These are phyloP conservation scores for Rhodotorula sp. DNA, from an alignment of 1,284 basidiomycete genomes.

Conservation along the genomic window DNA sequence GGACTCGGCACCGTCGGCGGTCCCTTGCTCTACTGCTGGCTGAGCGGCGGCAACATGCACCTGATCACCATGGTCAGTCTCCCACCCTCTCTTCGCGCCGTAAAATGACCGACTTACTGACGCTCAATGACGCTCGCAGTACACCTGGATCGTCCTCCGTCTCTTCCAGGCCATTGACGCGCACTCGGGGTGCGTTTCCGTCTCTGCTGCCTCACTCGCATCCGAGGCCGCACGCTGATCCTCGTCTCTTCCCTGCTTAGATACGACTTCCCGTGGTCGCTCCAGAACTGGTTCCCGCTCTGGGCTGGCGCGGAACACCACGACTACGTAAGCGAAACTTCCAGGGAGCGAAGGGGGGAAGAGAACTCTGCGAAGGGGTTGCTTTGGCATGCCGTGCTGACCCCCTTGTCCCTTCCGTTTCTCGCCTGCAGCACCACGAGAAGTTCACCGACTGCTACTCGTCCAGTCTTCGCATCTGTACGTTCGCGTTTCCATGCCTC, in stretches of 20 bases:
- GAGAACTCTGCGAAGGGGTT: too few relatives aligned
- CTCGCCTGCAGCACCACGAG: constrained; percentile 36
- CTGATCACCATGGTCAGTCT: constrained; percentile 69
- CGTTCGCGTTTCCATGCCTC: neutral
- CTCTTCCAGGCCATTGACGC: constrained; percentile 98
- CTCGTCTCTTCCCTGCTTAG: neutral
- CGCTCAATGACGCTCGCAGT: constrained; percentile 14
- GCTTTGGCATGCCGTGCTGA: too few relatives aligned
- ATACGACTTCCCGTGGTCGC: constrained; percentile 94
- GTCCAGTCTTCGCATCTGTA: constrained; percentile 41
- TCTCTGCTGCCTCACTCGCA: too few relatives aligned
- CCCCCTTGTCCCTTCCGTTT: too few relatives aligned
- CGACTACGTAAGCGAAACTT: constrained; percentile 46
- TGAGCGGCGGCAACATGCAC: constrained; percentile 66
- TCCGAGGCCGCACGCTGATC: neutral
- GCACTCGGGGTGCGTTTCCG: constrained; percentile 66
- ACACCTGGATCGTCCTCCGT: constrained; percentile 84
- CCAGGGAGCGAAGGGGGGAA: neutral
- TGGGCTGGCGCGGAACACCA: constrained; percentile 96
- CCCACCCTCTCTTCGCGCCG: neutral
- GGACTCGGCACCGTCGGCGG: constrained; percentile 49
- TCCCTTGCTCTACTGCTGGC: constrained; percentile 79
- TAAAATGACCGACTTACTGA: neutral
- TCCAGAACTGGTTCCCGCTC: constrained; percentile 90
- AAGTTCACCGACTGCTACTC: constrained; percentile 46